Evolutionary conservation across 2,329 filamentous ascomycete genomes (phyloP).

Genomic region (Diaporthe sp.): DNA sequence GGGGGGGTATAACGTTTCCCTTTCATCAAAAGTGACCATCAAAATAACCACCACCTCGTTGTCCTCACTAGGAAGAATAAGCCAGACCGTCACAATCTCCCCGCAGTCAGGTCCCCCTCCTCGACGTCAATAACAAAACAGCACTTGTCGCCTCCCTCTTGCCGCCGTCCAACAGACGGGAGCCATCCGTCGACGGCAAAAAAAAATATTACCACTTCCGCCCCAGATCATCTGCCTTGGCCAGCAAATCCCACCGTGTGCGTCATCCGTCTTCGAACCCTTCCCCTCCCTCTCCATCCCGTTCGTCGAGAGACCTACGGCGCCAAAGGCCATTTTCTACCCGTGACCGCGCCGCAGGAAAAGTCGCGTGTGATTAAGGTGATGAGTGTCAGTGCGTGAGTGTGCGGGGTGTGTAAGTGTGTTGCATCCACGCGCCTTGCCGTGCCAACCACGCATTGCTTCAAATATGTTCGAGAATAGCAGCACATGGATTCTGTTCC

Average conservation of each 20-base stretch:
- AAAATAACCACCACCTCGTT: slow-evolving; percentile 36
- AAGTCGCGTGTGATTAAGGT: neutral
- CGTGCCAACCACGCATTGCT: slow-evolving; percentile 17
- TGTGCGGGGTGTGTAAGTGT: neutral
- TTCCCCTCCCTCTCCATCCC: neutral
- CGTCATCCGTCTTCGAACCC: neutral
- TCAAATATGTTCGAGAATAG: slow-evolving; percentile 15
- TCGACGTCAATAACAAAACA: neutral
- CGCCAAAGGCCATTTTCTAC: neutral
- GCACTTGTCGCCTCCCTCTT: neutral
- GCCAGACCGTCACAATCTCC: slow-evolving; percentile 32
- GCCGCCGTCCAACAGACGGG: neutral
- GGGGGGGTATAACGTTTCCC: slow-evolving; percentile 41
- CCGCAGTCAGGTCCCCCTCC: neutral
- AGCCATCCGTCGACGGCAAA: neutral
- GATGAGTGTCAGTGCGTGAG: neutral
- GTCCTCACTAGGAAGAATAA: slow-evolving; percentile 36
- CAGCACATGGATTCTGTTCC: slow-evolving; percentile 20
- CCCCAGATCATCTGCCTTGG: neutral
- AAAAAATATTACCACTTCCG: neutral
- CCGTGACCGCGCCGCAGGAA: neutral
- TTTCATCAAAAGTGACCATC: slow-evolving; percentile 37
- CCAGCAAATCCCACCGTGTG: neutral
- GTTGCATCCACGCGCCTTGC: slow-evolving; percentile 12
- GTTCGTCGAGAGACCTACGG: neutral